A percentile compares a stretch with the other conserved stretches of the same genome.
phyloP scores from a whole-genome alignment of 2,329 filamentous ascomycete genomes.

The Pseudohalonectria lignicola region DNA sequence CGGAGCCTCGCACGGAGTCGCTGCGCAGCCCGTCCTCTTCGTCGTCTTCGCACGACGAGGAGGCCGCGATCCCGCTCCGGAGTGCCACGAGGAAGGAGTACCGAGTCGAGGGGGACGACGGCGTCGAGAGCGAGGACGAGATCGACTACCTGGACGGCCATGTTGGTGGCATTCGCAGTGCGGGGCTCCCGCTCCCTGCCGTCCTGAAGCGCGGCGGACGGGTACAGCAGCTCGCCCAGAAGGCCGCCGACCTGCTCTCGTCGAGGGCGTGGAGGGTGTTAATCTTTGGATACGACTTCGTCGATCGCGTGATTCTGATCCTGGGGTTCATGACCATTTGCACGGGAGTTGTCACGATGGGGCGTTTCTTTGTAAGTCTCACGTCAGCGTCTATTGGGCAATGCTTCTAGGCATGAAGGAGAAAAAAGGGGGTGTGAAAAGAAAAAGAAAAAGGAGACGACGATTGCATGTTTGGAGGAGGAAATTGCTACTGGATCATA shows the following conservation, averaged over 20 bases:
- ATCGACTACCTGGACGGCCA: conserved; percentile 31
- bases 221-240: neutral
- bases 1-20: conserved; percentile 57
- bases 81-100: neutral
- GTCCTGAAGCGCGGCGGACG: no score
- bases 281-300: conserved; percentile 48
- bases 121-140: conserved; percentile 38
- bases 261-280: conserved; percentile 46
- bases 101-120: conserved; percentile 11
- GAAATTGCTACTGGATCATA: no score
- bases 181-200: no score
- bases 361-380: conserved; percentile 79
- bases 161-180: conserved; percentile 2
- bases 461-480: no score
- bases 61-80: conserved; percentile 25
- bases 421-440: no score
- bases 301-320: conserved; percentile 69
- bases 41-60: conserved; percentile 35
- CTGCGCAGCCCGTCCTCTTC: conserved; percentile 54
- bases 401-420: no score
- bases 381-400: neutral
- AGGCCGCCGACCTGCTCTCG: conserved; percentile 28
- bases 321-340: conserved; percentile 65
- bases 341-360: conserved; percentile 66
- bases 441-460: no score